Conservation (phyloP, 768 basidiomycete genomes). For the Panaeolus cyanescens region DNA sequence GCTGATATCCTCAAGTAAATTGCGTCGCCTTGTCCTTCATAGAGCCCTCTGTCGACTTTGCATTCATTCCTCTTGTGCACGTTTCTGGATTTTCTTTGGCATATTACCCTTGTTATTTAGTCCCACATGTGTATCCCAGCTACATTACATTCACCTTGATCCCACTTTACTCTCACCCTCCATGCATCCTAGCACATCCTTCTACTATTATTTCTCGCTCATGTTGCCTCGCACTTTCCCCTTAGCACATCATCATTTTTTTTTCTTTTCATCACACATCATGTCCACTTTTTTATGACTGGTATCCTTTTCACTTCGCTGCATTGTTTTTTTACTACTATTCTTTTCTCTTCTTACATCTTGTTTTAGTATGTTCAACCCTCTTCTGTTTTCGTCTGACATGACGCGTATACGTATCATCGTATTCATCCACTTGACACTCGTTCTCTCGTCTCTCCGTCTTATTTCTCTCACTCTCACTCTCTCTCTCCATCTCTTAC, state of each 20-base stretch:
- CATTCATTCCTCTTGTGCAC: background rate
- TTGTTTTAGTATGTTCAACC: slow-evolving; percentile 6
- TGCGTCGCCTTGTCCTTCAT: slow-evolving; percentile 50
- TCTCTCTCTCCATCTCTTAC: background rate
- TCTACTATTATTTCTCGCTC: slow-evolving; percentile 3
- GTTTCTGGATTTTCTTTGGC: slow-evolving; percentile 2
- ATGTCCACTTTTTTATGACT: slow-evolving; percentile 10
- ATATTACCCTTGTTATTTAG: background rate
- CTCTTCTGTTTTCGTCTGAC: background rate
- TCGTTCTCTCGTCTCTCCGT: background rate
- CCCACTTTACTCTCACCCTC: background rate
- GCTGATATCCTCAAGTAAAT: background rate
- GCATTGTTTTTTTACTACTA: slow-evolving; percentile 10
- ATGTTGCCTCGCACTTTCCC: slow-evolving; percentile 4
- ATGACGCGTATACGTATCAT: background rate
- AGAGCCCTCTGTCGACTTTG: slow-evolving; percentile 27
- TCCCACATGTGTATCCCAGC: slow-evolving; percentile 1
- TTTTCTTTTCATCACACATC: slow-evolving; percentile 10
- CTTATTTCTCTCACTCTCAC: background rate
- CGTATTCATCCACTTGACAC: background rate
- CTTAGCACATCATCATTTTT: slow-evolving; percentile 4
- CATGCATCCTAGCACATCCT: slow-evolving; percentile 2
- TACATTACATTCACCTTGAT: slow-evolving; percentile 2
- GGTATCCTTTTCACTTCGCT: slow-evolving; percentile 14
- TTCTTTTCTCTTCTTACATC: slow-evolving; percentile 1